Evolutionary conservation across 805 yeast species (phyloP).

Genomic region (Candida verbasci): DNA sequence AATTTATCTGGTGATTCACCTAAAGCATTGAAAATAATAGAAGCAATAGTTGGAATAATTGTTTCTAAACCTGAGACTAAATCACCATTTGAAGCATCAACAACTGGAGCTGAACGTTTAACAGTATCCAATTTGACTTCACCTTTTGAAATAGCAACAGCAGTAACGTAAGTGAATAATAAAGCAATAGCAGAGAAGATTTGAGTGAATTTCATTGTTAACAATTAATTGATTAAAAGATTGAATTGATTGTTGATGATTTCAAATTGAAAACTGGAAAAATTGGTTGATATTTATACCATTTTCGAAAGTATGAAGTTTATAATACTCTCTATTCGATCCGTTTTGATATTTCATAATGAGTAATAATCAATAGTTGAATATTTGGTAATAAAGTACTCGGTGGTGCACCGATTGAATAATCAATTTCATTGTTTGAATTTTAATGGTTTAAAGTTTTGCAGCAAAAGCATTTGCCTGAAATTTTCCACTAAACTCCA

Average conservation of each 20-base stretch:
- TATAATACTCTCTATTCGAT: no score
- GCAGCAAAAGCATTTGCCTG: no score
- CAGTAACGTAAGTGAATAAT: not conserved
- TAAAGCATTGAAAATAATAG: not conserved
- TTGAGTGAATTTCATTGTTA: constrained; percentile 2
- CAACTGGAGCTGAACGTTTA: not conserved
- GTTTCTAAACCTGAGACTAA: not conserved
- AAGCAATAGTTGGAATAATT: not conserved
- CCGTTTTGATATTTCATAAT: no score
- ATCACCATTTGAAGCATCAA: not conserved
- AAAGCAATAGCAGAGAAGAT: constrained; percentile 1
- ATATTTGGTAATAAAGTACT: no score
- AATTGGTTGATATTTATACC: not conserved
- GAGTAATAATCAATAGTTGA: no score
- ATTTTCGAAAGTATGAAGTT: not conserved
- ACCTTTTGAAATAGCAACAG: constrained; percentile 1
- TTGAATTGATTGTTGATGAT: constrained; percentile 1
- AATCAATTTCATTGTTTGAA: no score
- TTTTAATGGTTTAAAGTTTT: no score
- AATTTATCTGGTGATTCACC: constrained; percentile 1
- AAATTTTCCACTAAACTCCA: no score
- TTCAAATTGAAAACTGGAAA: not conserved
- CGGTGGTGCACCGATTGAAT: no score
- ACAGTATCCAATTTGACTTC: not conserved
- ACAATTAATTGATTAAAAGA: not conserved